phyloP scores from a whole-genome alignment of 2,329 filamentous ascomycete species.

The Penicillium hordei region DNA sequence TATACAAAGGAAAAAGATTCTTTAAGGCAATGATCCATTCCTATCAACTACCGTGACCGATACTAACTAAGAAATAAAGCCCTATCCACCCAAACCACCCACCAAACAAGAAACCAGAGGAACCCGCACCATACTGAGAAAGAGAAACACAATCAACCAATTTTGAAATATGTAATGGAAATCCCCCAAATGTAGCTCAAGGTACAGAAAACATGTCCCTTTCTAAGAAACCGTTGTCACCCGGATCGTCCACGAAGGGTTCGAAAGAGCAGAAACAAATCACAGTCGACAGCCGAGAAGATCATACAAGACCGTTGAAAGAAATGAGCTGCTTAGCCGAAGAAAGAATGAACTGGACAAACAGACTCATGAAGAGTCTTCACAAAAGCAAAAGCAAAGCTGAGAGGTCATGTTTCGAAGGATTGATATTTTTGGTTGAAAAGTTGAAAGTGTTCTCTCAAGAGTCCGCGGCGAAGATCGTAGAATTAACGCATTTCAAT shows the following conservation, averaged over 20 bases:
- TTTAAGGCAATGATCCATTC: slow-evolving; percentile 4
- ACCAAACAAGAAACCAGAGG: neutral
- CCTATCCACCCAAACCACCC: neutral
- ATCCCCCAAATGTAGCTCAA: slow-evolving; percentile 1
- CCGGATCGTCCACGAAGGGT: slow-evolving; percentile 10
- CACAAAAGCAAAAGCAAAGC: slow-evolving; percentile 7
- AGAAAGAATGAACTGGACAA: slow-evolving; percentile 11
- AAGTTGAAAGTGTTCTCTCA: slow-evolving; percentile 7
- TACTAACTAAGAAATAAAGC: slow-evolving; percentile 1
- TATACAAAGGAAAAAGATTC: neutral
- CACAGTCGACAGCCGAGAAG: neutral
- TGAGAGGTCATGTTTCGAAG: slow-evolving; percentile 1
- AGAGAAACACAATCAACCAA: neutral
- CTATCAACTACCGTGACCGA: slow-evolving; percentile 9
- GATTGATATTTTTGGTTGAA: slow-evolving; percentile 2
- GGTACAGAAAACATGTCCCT: neutral
- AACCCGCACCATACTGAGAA: neutral
- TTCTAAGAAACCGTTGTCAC: neutral
- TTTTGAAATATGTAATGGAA: neutral
- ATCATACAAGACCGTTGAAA: neutral
- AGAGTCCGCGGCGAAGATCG: neutral
- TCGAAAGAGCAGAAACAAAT: slow-evolving; percentile 1
- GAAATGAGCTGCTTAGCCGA: neutral
- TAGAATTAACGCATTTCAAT: neutral
- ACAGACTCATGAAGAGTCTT: slow-evolving; percentile 3